Evolutionary conservation across 2,329 filamentous ascomycete genomes (phyloP).

Genomic region (Ophiostoma australiae): DNA sequence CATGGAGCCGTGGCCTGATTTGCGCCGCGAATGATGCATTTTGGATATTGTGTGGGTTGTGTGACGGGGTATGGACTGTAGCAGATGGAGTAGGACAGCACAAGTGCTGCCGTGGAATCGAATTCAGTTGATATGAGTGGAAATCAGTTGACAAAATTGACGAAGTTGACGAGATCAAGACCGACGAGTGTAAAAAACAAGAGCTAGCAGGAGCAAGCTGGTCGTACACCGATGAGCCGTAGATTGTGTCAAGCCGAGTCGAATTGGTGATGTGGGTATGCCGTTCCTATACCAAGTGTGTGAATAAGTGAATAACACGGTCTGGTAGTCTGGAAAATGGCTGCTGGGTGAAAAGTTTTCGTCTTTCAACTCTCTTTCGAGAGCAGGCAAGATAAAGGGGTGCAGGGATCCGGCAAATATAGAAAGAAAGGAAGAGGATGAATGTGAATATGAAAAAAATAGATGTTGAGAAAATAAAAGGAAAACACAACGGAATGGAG

Average conservation of each 20-base stretch:
- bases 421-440: constrained; percentile 10
- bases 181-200: neutral
- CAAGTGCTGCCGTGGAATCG: neutral
- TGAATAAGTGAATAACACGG: neutral
- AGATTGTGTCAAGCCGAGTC: neutral
- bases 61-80: neutral
- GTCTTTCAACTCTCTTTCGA: neutral
- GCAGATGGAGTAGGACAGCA: neutral
- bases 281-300: neutral
- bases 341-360: constrained; percentile 13
- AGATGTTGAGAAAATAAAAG: constrained; percentile 15
- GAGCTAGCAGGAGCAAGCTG: neutral
- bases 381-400: neutral
- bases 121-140: neutral
- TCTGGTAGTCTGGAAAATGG: neutral
- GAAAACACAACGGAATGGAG: constrained; percentile 1
- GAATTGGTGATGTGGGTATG: neutral
- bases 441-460: constrained; percentile 4
- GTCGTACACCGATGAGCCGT: neutral
- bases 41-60: constrained; percentile 22
- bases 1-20: constrained; percentile 52
- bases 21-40: constrained; percentile 56
- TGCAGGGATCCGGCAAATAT: constrained; percentile 2
- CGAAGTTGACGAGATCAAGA: neutral
- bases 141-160: neutral